phyloP scores from a whole-genome alignment of 2,329 filamentous ascomycete genomes.

The Aspergillus ibericus region DNA sequence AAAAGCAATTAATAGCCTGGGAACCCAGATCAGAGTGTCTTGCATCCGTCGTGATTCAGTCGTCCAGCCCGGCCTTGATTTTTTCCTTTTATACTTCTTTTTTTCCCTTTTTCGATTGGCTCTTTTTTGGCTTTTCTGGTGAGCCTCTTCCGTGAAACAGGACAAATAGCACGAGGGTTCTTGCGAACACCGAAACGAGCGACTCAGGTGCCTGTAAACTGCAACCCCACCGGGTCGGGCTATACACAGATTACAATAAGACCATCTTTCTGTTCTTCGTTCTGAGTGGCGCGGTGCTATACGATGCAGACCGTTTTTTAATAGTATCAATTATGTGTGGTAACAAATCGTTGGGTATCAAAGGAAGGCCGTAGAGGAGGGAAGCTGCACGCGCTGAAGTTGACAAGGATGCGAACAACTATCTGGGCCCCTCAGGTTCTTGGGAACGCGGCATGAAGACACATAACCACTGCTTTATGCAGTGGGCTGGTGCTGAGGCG shows the following conservation, averaged over 20 bases:
- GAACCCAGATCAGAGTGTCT: conserved; percentile 30
- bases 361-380: conserved; percentile 33
- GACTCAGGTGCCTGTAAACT: conserved; percentile 14
- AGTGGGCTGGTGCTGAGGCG: conserved; percentile 79
- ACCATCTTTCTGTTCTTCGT: conserved; percentile 10
- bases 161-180: conserved; percentile 15
- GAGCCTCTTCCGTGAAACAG: conserved; percentile 13
- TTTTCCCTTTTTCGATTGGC: conserved; percentile 17
- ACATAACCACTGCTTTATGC: conserved; percentile 50
- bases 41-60: conserved; percentile 30
- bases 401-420: conserved; percentile 28
- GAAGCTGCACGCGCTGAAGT: conserved; percentile 22
- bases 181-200: conserved; percentile 16
- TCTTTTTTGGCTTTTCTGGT: conserved; percentile 9
- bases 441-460: conserved; percentile 18
- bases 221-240: conserved; percentile 14
- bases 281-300: conserved; percentile 13
- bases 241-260: conserved; percentile 23
- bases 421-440: conserved; percentile 25
- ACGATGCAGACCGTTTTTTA: conserved; percentile 18
- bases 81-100: conserved; percentile 22
- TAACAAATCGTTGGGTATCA: conserved; percentile 39
- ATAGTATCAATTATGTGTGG: conserved; percentile 25
- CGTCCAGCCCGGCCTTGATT: conserved; percentile 14
- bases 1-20: conserved; percentile 27